Conservation (phyloP, 768 basidiomycete genomes). For the Leccinum longicurvipes region DNA sequence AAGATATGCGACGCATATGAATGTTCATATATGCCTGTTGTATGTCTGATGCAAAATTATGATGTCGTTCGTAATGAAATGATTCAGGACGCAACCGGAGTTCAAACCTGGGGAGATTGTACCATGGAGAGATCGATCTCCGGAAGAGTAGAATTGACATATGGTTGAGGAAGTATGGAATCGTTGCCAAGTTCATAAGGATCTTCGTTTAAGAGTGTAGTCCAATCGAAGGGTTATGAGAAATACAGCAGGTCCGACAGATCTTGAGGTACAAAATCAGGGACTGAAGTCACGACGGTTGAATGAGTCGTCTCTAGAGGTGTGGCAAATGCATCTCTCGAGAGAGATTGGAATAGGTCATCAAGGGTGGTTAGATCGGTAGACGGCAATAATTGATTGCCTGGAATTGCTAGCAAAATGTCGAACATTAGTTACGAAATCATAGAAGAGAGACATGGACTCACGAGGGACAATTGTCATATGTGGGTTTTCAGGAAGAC, state of each 20-base stretch:
- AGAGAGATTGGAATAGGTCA: neutral
- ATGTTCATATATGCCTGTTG: neutral
- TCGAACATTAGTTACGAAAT: neutral
- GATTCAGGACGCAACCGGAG: neutral
- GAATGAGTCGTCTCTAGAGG: neutral
- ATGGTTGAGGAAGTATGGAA: neutral
- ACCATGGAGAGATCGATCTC: constrained; percentile 10
- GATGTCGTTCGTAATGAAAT: neutral
- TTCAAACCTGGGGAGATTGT: constrained; percentile 4
- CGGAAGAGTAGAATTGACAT: neutral
- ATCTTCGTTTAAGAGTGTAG: constrained; percentile 2
- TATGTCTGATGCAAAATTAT: neutral
- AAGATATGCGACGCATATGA: neutral
- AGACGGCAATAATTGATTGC: neutral
- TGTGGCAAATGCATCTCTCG: neutral
- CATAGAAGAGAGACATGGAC: neutral
- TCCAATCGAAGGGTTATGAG: constrained; percentile 14
- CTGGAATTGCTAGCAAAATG: neutral
- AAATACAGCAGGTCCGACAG: neutral
- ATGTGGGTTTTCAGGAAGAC: constrained; percentile 6
- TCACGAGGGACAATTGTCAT: neutral
- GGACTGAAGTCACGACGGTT: neutral
- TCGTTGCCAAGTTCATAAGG: neutral
- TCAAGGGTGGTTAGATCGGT: neutral
- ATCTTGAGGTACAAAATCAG: neutral